A percentile compares a stretch with the other conserved stretches of the same genome.
Conservation (phyloP, 2,329 filamentous ascomycete species). For the Talaromyces sp. region DNA sequence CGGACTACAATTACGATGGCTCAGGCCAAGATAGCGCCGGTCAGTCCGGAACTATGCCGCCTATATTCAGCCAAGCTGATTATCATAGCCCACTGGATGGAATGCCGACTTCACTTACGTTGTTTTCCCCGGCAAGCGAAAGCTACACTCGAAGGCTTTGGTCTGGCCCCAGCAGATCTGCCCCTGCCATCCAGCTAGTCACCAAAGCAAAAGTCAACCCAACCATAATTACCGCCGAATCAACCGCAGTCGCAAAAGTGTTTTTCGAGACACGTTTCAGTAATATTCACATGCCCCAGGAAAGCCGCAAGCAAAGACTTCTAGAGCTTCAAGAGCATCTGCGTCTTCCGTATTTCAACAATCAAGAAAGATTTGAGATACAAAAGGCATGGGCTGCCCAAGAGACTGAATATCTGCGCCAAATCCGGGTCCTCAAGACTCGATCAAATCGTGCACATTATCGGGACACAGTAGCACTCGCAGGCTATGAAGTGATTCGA, state of each 20-base stretch:
- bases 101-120: constrained; percentile 24
- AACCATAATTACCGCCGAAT: constrained; percentile 64
- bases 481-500: constrained; percentile 75
- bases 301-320: constrained; percentile 59
- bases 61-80: constrained; percentile 31
- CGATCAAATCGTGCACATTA: constrained; percentile 47
- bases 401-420: constrained; percentile 72
- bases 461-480: constrained; percentile 51
- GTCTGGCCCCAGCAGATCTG: constrained; percentile 7
- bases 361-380: constrained; percentile 53
- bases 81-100: constrained; percentile 34
- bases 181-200: constrained; percentile 18
- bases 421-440: constrained; percentile 66
- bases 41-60: constrained; percentile 32
- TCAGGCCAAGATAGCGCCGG: constrained; percentile 33
- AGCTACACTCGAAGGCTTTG: constrained; percentile 8
- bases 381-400: constrained; percentile 59
- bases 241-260: constrained; percentile 74
- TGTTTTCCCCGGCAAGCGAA: constrained; percentile 14
- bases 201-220: constrained; percentile 22
- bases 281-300: constrained; percentile 56
- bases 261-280: constrained; percentile 84
- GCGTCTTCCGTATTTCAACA: constrained; percentile 50
- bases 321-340: constrained; percentile 63
- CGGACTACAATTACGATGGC: constrained; percentile 26